Conservation (phyloP, 208 protist species). For the Leishmania martiniquensis region DNA sequence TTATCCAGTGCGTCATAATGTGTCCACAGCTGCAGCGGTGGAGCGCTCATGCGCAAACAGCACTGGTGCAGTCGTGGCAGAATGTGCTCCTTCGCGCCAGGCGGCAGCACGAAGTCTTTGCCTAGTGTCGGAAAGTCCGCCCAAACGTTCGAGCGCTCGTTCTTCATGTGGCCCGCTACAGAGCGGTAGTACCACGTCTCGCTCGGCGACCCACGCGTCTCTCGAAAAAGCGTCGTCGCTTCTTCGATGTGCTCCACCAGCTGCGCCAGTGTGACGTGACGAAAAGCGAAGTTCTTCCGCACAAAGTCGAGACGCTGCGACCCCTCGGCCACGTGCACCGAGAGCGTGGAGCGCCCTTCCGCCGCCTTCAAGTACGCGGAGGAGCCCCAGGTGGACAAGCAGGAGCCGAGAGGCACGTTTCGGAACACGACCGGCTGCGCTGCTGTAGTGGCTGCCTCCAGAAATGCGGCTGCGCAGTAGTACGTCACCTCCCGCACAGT, state of each 20-base stretch:
- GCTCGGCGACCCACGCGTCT: slow-evolving; percentile 6
- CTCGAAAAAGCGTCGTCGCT: slow-evolving; percentile 22
- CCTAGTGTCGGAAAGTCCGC: slow-evolving; percentile 73
- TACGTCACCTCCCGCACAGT: slow-evolving; percentile 38
- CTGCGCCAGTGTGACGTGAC: slow-evolving; percentile 67
- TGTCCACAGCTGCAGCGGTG: slow-evolving; percentile 92
- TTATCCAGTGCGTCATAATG: slow-evolving; percentile 96
- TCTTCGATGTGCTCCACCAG: slow-evolving; percentile 71
- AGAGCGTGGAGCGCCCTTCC: slow-evolving; percentile 58
- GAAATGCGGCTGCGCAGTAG: slow-evolving; percentile 52
- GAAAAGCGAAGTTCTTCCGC: slow-evolving; percentile 90
- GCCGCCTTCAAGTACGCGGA: slow-evolving; percentile 59
- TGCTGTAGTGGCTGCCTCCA: slow-evolving; percentile 28
- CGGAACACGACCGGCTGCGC: slow-evolving; percentile 72
- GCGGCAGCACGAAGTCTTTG: slow-evolving; percentile 76
- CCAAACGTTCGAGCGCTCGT: slow-evolving; percentile 83
- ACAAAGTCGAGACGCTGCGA: slow-evolving; percentile 88
- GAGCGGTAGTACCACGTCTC: slow-evolving; percentile 91
- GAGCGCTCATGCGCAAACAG: slow-evolving; percentile 87
- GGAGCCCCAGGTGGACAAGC: slow-evolving; percentile 54
- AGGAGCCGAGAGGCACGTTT: slow-evolving; percentile 57
- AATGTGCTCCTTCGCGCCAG: slow-evolving; percentile 43
- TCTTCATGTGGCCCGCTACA: slow-evolving; percentile 86
- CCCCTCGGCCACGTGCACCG: slow-evolving; percentile 75
- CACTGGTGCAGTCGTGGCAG: slow-evolving; percentile 82